Percentiles rank a stretch among this genome's conserved stretches.
Conservation (phyloP, 2,329 filamentous ascomycete species). For the Keithomyces neogunnii region DNA sequence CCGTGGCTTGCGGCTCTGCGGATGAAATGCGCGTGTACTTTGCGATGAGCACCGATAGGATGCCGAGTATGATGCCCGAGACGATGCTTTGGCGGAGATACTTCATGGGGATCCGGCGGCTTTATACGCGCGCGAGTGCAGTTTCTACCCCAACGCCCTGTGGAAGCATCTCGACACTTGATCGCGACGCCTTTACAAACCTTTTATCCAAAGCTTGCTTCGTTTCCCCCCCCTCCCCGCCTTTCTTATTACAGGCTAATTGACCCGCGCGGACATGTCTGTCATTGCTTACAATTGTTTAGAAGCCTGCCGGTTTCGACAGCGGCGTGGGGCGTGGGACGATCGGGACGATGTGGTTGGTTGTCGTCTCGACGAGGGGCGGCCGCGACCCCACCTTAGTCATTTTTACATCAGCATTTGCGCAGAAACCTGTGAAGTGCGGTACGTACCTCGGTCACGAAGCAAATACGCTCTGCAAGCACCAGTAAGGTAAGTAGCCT, state of each 20-base stretch:
- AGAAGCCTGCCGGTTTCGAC: background rate
- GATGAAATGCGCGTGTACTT: background rate
- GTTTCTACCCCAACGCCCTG: too few relatives aligned
- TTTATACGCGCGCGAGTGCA: too few relatives aligned
- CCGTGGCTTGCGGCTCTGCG: background rate
- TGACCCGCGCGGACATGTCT: background rate
- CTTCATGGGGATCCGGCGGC: too few relatives aligned
- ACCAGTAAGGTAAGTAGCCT: too few relatives aligned
- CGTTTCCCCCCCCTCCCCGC: too few relatives aligned
- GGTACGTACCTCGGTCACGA: background rate
- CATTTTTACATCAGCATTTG: conserved; percentile 20
- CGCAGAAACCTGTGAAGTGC: background rate
- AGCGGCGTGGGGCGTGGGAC: background rate
- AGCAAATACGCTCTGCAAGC: background rate
- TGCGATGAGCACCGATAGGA: background rate
- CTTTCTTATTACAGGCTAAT: too few relatives aligned
- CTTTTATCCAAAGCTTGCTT: too few relatives aligned
- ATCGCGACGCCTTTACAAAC: too few relatives aligned
- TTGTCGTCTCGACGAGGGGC: background rate
- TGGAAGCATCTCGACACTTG: too few relatives aligned
- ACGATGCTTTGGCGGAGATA: too few relatives aligned
- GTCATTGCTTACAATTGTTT: background rate
- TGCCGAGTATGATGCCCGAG: background rate
- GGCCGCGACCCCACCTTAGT: conserved; percentile 12
- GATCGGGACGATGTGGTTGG: background rate